Base-by-base conservation (phyloP, 805 yeast genomes). In the Yamadazyma phyllophila region DNA sequence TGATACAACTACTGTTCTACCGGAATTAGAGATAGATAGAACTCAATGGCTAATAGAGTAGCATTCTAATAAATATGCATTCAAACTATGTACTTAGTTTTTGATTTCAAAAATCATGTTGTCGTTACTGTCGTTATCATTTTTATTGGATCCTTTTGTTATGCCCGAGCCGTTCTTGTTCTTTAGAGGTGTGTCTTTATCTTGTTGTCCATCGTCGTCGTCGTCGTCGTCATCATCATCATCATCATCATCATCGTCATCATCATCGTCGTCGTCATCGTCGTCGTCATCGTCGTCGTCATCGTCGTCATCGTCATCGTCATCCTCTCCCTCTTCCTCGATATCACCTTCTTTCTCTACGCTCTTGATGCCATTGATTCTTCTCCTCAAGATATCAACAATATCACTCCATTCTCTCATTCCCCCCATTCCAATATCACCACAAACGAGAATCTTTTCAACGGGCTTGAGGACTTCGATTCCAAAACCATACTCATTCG, bases 381-480 rank as follows among this genome's bases (percentile, higher is more conserved):
- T 61, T 36, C 70, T 61, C 43, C 74, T 59, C 42, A 72, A 54
- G 13, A 67, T 69, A 47, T 72, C 76, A 17, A 72, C 77, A 20
- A 71, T 57, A 29, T 72, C 77, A 48, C 54, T 60, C 77, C 77
- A 72, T 57, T 72, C 77, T 42, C 76, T 56, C 77, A 72, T 72
- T 7, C 77, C 77, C 4, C 77, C 77, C 76, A 72, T 71, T 1
- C 77, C 77, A 39, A 72, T 72, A 50, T 72, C 77, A 5, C 77
- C 77, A 58, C 77, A 72, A 7, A 72, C 70, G 49, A 72, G 61
- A 1, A 72, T 74, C 52, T 72, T 72, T 44, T 72, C 77, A 8
- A 72, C 76, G 12, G 77, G 77, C 47, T 70, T 71, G 51, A 72
- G 61, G 10, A 72, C 57, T 46, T 72, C 76, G 43, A 71, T 61